A percentile compares a stretch with the other conserved stretches of the same genome.
phyloP scores from a whole-genome alignment of 2,329 filamentous ascomycete species.

The Phaeophleospora eucalypticola region DNA sequence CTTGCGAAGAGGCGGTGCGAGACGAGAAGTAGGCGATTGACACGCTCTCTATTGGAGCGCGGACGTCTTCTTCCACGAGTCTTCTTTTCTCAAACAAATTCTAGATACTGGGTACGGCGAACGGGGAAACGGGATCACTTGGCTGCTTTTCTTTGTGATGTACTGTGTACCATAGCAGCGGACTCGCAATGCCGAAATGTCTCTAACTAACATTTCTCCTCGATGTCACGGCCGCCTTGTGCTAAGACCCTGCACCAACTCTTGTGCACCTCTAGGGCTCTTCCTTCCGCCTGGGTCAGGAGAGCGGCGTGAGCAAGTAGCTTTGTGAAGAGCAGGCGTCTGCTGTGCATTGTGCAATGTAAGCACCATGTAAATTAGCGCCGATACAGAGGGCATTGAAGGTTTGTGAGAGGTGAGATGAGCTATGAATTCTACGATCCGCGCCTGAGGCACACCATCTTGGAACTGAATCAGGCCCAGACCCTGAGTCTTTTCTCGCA shows the following conservation, averaged over 20 bases:
- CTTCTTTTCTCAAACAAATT: not conserved
- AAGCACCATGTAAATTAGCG: not conserved
- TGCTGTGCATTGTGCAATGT: not conserved
- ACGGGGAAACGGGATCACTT: not conserved
- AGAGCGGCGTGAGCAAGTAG: not conserved
- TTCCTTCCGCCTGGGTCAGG: no score
- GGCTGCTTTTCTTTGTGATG: not conserved
- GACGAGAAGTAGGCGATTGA: conserved; percentile 12
- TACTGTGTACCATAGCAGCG: not conserved
- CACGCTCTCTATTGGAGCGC: not conserved
- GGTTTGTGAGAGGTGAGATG: not conserved
- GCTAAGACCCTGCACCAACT: no score
- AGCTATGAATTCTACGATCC: not conserved
- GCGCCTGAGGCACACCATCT: no score
- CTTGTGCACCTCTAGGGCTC: no score
- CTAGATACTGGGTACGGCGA: not conserved
- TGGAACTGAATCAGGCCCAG: no score
- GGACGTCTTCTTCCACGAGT: not conserved
- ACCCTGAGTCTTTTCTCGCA: not conserved
- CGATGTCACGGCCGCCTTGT: no score
- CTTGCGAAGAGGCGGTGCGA: conserved; percentile 26
- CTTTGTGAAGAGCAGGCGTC: not conserved
- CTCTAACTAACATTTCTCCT: not conserved
- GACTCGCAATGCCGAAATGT: not conserved
- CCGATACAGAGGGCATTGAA: not conserved